A percentile compares a stretch with the other conserved stretches of the same genome.
Evolutionary conservation across 2,329 filamentous ascomycete genomes (phyloP).

Genomic region (Colletotrichum navitas): DNA sequence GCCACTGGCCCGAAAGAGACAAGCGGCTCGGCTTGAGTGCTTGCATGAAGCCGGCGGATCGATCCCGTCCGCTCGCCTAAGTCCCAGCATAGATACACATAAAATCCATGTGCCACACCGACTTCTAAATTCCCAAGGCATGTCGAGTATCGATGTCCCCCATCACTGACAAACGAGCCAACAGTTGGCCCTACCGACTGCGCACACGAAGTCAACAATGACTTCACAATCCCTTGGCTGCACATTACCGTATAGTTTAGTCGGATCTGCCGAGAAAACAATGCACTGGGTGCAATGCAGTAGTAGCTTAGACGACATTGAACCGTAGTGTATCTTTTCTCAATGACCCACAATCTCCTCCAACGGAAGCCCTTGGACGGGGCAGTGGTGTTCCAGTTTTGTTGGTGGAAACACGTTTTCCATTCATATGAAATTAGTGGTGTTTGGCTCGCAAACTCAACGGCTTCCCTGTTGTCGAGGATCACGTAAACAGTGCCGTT

Average conservation of each 20-base stretch:
- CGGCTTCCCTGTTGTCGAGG: conserved; percentile 11
- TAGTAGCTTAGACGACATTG: not conserved
- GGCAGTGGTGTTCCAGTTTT: not conserved
- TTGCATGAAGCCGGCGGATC: conserved; percentile 41
- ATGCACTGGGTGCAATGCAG: not conserved
- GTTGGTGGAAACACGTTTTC: conserved; percentile 23
- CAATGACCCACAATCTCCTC: not conserved
- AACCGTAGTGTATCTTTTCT: too few relatives aligned
- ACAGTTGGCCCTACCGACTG: too few relatives aligned
- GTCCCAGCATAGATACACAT: conserved; percentile 11
- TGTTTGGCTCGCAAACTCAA: conserved; percentile 13
- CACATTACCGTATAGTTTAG: not conserved
- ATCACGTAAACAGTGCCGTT: conserved; percentile 1
- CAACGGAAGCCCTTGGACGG: not conserved
- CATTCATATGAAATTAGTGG: conserved; percentile 14
- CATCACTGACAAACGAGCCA: not conserved
- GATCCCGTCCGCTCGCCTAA: conserved; percentile 37
- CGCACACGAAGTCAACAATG: not conserved
- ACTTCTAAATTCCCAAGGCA: conserved; percentile 14
- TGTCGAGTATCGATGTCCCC: too few relatives aligned
- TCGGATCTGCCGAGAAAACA: not conserved
- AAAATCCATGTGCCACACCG: conserved; percentile 18
- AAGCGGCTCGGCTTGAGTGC: conserved; percentile 36
- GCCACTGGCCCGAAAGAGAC: conserved; percentile 33
- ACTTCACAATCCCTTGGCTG: not conserved